A percentile compares a stretch with the other conserved stretches of the same genome.
Conservation (phyloP, 2,329 filamentous ascomycete genomes). For the Claviceps citrina region DNA sequence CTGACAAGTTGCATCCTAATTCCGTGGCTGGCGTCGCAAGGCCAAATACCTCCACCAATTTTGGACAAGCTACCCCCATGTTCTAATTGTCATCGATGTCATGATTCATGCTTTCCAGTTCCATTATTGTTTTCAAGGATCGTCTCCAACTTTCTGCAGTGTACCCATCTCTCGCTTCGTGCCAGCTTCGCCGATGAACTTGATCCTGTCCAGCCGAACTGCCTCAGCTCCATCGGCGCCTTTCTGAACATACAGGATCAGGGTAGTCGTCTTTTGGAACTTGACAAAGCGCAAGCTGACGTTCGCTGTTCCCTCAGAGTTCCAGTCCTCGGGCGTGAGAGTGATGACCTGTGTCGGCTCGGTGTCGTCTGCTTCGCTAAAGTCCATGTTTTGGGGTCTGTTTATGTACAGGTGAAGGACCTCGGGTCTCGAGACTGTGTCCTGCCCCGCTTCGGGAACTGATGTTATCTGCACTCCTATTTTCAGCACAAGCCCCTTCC, state of each 20-base stretch:
- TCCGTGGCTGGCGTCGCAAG: neutral
- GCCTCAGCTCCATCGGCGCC: constrained; percentile 73
- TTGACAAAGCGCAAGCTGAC: constrained; percentile 78
- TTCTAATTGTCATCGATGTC: no score
- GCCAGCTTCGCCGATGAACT: constrained; percentile 74
- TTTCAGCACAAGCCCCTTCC: neutral
- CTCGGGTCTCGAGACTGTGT: constrained; percentile 65
- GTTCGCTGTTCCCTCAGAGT: constrained; percentile 57
- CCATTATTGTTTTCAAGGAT: constrained; percentile 30
- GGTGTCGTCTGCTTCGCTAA: constrained; percentile 84
- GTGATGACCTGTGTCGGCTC: constrained; percentile 66
- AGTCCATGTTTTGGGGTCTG: constrained; percentile 76
- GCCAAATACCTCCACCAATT: no score
- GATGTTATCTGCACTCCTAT: constrained; percentile 56
- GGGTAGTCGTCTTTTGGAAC: constrained; percentile 81
- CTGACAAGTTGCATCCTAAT: neutral
- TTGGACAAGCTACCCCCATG: no score
- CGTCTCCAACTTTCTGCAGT: constrained; percentile 82
- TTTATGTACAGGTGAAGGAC: constrained; percentile 80
- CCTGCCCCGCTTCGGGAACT: constrained; percentile 51
- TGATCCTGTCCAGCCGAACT: constrained; percentile 64
- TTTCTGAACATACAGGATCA: constrained; percentile 80
- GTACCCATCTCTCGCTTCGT: constrained; percentile 89
- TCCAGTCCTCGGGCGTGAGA: constrained; percentile 66
- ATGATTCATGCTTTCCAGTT: neutral